Percentiles rank a stretch among this genome's conserved stretches.
Conservation (phyloP, 2,329 filamentous ascomycete species). For the Xylaria sp. region DNA sequence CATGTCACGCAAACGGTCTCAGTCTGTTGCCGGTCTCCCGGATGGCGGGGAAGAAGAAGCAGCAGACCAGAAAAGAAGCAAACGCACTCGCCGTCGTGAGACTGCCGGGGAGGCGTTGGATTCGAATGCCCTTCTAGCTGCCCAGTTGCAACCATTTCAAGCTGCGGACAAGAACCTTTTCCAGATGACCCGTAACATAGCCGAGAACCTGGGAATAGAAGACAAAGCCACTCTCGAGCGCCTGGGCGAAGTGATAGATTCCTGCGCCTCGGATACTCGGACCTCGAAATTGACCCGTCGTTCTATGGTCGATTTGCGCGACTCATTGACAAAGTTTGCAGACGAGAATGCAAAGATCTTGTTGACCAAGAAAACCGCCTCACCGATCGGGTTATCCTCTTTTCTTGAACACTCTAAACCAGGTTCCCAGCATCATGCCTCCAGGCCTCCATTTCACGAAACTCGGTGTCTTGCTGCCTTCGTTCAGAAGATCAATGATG, state of each 20-base stretch:
- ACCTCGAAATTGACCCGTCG: slow-evolving; percentile 58
- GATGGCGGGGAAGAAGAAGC: slow-evolving; percentile 68
- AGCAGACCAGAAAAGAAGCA: slow-evolving; percentile 69
- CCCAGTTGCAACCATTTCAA: slow-evolving; percentile 66
- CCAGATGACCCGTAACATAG: slow-evolving; percentile 63
- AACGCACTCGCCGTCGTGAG: slow-evolving; percentile 70
- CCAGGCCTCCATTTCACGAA: slow-evolving; percentile 62
- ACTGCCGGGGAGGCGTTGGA: slow-evolving; percentile 63
- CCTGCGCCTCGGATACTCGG: slow-evolving; percentile 62
- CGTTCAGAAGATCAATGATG: slow-evolving; percentile 57
- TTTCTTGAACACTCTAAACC: slow-evolving; percentile 72
- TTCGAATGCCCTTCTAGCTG: slow-evolving; percentile 61
- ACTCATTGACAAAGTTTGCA: slow-evolving; percentile 60
- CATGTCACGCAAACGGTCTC: slow-evolving; percentile 67
- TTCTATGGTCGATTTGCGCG: slow-evolving; percentile 61
- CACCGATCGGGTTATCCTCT: slow-evolving; percentile 65
- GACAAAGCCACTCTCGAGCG: slow-evolving; percentile 58
- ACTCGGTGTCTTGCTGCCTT: slow-evolving; percentile 63
- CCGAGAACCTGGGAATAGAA: slow-evolving; percentile 65
- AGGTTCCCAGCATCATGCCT: slow-evolving; percentile 60
- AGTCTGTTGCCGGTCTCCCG: slow-evolving; percentile 67
- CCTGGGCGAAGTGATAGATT: slow-evolving; percentile 62
- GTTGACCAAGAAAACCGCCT: slow-evolving; percentile 62
- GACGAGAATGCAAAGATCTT: slow-evolving; percentile 65
- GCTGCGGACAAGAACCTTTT: slow-evolving; percentile 67